Conservation (phyloP, 305 asterid species). For the Lippia alba region DNA sequence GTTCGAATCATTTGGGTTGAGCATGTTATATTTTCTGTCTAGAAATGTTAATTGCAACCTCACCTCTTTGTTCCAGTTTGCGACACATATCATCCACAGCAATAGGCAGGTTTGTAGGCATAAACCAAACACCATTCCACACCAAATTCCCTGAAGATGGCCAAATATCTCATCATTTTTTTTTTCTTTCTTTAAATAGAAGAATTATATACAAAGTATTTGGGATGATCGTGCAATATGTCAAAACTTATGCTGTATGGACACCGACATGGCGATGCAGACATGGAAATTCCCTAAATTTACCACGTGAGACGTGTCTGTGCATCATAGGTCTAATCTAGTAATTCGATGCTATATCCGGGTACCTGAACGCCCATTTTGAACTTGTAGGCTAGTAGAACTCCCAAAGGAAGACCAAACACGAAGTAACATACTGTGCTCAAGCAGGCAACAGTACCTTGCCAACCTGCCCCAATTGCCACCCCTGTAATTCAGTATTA, state of each 20-base stretch:
- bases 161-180: not conserved
- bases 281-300: too few relatives aligned
- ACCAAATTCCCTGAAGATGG: conserved; percentile 62
- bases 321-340: not conserved
- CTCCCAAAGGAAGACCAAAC: conserved; percentile 55
- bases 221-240: not conserved
- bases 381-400: conserved; percentile 45
- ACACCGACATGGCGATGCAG: too few relatives aligned
- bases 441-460: conserved; percentile 54
- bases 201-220: not conserved
- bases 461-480: conserved; percentile 80
- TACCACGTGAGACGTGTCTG: too few relatives aligned
- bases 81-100: conserved; percentile 42
- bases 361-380: conserved; percentile 45
- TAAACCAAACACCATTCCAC: conserved; percentile 61
- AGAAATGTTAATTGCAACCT: not conserved
- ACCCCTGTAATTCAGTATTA: conserved; percentile 44
- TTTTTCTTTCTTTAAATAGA: not conserved
- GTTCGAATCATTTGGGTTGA: too few relatives aligned
- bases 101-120: conserved; percentile 47
- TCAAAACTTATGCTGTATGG: too few relatives aligned
- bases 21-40: not conserved
- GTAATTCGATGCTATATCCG: not conserved
- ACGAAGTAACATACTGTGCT: conserved; percentile 58
- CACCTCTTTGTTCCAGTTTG: conserved; percentile 71